Evolutionary conservation across 1,139 yeast genomes (phyloP).

Genomic region (Geotrichum histeridarum): DNA sequence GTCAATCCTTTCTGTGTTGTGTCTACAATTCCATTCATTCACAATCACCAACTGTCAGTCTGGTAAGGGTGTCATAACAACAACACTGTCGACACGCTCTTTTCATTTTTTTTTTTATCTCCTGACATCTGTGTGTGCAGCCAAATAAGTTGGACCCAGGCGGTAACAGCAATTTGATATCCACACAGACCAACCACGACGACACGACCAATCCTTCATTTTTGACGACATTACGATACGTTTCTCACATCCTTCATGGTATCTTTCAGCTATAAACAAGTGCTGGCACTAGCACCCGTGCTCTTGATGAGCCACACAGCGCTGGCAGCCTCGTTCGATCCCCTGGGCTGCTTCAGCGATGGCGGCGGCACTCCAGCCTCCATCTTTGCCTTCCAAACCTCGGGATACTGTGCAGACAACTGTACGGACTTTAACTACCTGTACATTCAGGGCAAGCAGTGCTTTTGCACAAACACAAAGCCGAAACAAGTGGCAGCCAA

Average conservation of each 20-base stretch:
- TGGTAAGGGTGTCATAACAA: too few species aligned
- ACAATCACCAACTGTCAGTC: too few species aligned
- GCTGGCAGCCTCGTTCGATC: not conserved
- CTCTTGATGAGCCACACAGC: not conserved
- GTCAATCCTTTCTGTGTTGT: not conserved
- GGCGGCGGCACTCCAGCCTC: conserved; percentile 6
- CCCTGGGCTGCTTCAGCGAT: conserved; percentile 13
- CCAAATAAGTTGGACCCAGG: too few species aligned
- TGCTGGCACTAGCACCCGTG: not conserved
- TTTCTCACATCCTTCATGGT: not conserved
- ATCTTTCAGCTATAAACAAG: too few species aligned
- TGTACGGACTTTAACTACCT: conserved; percentile 31
- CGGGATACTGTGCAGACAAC: conserved; percentile 11
- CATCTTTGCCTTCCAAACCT: conserved; percentile 11
- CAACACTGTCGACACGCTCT: too few species aligned
- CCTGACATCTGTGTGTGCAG: too few species aligned
- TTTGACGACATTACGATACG: not conserved
- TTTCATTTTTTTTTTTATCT: too few species aligned
- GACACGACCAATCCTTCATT: not conserved
- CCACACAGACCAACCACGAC: too few species aligned
- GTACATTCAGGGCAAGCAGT: conserved; percentile 56
- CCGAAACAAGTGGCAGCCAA: conserved; percentile 41
- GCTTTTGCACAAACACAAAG: conserved; percentile 58
- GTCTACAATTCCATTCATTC: too few species aligned
- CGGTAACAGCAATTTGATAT: too few species aligned